Percentiles rank a stretch among this genome's conserved stretches.
Conservation (phyloP, 495 filamentous ascomycete genomes). For the Penicillium simplicissimum region DNA sequence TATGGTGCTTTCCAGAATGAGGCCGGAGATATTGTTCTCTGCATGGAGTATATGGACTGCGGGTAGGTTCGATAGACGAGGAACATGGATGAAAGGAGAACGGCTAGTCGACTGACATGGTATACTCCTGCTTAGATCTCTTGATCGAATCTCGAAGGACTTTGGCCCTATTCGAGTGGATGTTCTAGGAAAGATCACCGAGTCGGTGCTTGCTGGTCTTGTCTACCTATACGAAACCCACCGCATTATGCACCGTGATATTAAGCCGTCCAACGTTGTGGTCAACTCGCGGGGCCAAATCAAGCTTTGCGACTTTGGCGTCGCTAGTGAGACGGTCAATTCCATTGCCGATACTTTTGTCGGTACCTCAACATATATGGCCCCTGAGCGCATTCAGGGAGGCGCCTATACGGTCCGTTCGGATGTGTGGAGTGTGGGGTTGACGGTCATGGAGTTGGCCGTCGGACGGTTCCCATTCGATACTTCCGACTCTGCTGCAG, state of each 20-base stretch:
- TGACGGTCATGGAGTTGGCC: conserved; percentile 93
- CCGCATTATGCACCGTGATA: conserved; percentile 97
- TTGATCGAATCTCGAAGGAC: conserved; percentile 89
- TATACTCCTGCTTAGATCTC: conserved; percentile 58
- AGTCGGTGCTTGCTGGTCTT: conserved; percentile 91
- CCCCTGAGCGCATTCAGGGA: conserved; percentile 94
- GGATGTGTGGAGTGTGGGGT: conserved; percentile 98
- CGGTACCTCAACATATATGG: conserved; percentile 98
- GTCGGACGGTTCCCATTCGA: conserved; percentile 97
- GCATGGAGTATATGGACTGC: conserved; percentile 99
- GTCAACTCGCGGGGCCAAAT: conserved; percentile 93
- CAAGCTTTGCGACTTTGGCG: conserved; percentile 97
- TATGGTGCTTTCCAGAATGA: conserved; percentile 97
- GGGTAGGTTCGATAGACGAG: conserved; percentile 61
- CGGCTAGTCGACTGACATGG: conserved; percentile 15
- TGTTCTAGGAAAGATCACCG: conserved; percentile 97
- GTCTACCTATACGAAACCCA: conserved; percentile 93
- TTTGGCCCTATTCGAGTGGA: conserved; percentile 97
- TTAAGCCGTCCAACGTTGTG: conserved; percentile 96
- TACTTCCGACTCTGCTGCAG: conserved; percentile 70
- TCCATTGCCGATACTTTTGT: conserved; percentile 98
- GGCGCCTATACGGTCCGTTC: conserved; percentile 97
- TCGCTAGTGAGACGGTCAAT: conserved; percentile 93
- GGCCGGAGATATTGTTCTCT: conserved; percentile 94
- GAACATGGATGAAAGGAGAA: conserved; percentile 2